Percentiles rank a stretch among this genome's conserved stretches.
These are phyloP conservation scores for Talaromyces sp. DNA, from an alignment of 2,329 filamentous ascomycete genomes.

Conservation along the genomic window DNA sequence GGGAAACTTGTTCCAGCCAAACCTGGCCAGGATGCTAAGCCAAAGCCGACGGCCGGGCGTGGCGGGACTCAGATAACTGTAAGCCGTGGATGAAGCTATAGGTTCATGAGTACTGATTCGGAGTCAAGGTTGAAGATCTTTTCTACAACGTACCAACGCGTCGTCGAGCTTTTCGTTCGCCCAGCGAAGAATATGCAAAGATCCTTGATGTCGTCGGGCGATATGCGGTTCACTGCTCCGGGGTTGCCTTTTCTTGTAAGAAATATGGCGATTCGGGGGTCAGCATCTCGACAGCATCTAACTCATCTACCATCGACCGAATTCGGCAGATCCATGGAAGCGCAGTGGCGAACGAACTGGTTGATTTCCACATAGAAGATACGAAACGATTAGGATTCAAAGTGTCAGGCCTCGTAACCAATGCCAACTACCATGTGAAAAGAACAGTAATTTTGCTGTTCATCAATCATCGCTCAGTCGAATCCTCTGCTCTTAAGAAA, in stretches of 20 bases:
- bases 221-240: conserved; percentile 85
- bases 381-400: conserved; percentile 72
- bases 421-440: conserved; percentile 92
- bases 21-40: conserved; percentile 78
- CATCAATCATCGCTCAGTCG: conserved; percentile 93
- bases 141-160: conserved; percentile 95
- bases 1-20: conserved; percentile 78
- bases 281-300: conserved; percentile 71
- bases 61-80: conserved; percentile 89
- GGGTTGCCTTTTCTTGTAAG: conserved; percentile 94
- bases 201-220: conserved; percentile 91
- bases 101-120: conserved; percentile 3
- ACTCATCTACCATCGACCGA: conserved; percentile 68
- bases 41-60: conserved; percentile 80
- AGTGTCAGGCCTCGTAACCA: conserved; percentile 75
- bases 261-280: conserved; percentile 85
- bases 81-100: conserved; percentile 14
- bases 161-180: conserved; percentile 80
- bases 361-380: conserved; percentile 68
- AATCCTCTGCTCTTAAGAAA: conserved; percentile 82
- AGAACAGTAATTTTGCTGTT: conserved; percentile 83
- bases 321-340: conserved; percentile 88
- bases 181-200: conserved; percentile 94
- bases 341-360: conserved; percentile 78
- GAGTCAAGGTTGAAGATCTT: conserved; percentile 69